phyloP scores from a whole-genome alignment of 768 basidiomycete genomes.

The Sarcodon aspratus region DNA sequence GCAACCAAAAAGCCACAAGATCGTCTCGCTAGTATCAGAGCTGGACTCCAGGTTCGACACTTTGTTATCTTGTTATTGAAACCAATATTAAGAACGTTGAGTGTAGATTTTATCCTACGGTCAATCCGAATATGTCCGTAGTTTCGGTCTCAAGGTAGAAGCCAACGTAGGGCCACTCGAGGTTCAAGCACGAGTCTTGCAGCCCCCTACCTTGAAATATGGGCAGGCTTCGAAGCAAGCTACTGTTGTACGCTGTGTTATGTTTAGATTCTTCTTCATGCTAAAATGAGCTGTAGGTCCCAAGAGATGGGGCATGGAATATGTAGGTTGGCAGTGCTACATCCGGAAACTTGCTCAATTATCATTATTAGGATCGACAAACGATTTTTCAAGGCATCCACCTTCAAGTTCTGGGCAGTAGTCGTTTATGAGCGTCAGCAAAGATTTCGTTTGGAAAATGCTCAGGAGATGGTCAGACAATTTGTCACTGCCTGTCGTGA shows the following conservation, averaged over 20 bases:
- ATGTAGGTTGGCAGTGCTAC: conserved; percentile 33
- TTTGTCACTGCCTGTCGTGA: conserved; percentile 35
- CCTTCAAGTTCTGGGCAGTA: conserved; percentile 48
- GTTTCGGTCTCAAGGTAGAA: conserved; percentile 61
- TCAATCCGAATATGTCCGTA: conserved; percentile 60
- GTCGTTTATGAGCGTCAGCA: conserved; percentile 53
- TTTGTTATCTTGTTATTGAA: background rate
- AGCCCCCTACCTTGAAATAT: conserved; percentile 56
- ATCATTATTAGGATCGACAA: conserved; percentile 50
- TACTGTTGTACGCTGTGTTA: conserved; percentile 37
- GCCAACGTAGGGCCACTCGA: conserved; percentile 35
- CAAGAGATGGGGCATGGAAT: conserved; percentile 67
- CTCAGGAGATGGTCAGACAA: conserved; percentile 42
- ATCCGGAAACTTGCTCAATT: background rate
- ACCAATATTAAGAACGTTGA: conserved; percentile 3
- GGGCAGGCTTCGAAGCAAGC: conserved; percentile 42
- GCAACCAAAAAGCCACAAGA: conserved; percentile 52
- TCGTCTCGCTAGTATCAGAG: conserved; percentile 40
- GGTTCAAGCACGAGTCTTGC: conserved; percentile 51
- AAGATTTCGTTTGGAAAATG: conserved; percentile 40
- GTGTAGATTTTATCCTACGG: conserved; percentile 37
- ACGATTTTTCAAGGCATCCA: conserved; percentile 45
- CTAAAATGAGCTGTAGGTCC: conserved; percentile 26
- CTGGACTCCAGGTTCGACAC: conserved; percentile 28
- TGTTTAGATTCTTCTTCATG: background rate